Base-by-base conservation (phyloP, 495 filamentous ascomycete species). In the Staphylotrichum longicolle region DNA sequence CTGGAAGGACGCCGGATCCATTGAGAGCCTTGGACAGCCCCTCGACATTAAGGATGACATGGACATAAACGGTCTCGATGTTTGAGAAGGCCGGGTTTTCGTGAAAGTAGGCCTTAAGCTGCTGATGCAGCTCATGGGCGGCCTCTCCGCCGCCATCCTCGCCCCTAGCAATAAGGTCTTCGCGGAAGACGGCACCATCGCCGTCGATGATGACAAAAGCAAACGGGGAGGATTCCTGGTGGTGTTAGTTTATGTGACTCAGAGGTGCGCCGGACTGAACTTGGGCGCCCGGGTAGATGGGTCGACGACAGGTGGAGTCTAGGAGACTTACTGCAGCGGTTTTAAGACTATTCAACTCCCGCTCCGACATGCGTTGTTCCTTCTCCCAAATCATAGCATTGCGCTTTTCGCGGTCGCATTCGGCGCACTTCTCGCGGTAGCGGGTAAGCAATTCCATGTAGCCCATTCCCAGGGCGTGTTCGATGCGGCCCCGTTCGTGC, bases 141-240 rank as follows among this genome's bases (percentile, higher is more conserved):
- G 71, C 72, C 14, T 66, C 33, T 5, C 51, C 41, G 35, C 72
- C 72, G 12, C 72, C 72, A 8, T 74, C 70, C 11, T 68, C 70
- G 32, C 72, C 72, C 12, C 59, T 46, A 33, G 61, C 63, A 30
- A 73, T 63, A 45, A 73, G 58, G 15, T 69, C 66, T 3, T 72
- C 70, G 7, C 51, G 61, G 51, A 74, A 74, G 20, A 73, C 51
- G 9, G 69, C 69, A 0, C 72, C 72, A 37, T 73, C 71, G 45
- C 72, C 72, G 37, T 74, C 72, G 37, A 74, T 65, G 12, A 74
- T 59, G 30, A 69, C 67, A 56, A 67, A 70, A 4, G 63, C 72
- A 34, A 72, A 73, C 0, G 62, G 49, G 5, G 54, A 56, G 11
- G 69, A 62, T 65, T 71, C 69, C 71, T 72, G 57, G 14, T 8